Percentiles rank a stretch among this genome's conserved stretches.
Conservation (phyloP, 805 yeast species). For the Nakazawaea molendinolei region DNA sequence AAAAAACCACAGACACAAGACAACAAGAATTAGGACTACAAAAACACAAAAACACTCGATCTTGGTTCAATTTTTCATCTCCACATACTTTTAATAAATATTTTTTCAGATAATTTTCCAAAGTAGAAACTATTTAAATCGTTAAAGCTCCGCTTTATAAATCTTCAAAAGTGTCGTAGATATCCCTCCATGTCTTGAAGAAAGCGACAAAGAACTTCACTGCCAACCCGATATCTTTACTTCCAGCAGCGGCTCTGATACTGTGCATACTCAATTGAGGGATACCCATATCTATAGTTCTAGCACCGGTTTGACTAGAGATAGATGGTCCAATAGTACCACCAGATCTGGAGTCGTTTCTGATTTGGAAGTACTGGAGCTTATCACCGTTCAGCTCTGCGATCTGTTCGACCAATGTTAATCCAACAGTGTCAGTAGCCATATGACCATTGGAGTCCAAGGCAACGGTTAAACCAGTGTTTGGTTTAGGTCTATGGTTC, state of each 20-base stretch:
- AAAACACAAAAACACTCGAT: no score
- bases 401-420: conserved; percentile 62
- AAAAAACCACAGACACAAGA: no score
- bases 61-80: no score
- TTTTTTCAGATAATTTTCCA: no score
- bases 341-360: conserved; percentile 81
- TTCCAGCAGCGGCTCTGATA: conserved; percentile 74
- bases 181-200: conserved; percentile 58
- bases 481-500: conserved; percentile 74
- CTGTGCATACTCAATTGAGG: conserved; percentile 86
- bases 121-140: no score
- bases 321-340: conserved; percentile 82
- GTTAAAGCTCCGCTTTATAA: no score
- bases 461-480: conserved; percentile 64
- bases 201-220: conserved; percentile 67
- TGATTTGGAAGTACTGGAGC: conserved; percentile 77
- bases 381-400: conserved; percentile 59
- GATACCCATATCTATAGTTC: conserved; percentile 77
- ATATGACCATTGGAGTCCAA: conserved; percentile 76
- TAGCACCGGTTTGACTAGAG: conserved; percentile 59
- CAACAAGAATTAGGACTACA: no score
- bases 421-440: conserved; percentile 75
- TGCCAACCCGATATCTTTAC: conserved; percentile 71
- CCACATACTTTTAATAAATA: no score
- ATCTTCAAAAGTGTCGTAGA: conserved; percentile 40